Evolutionary conservation across 108 stramenopile genomes (phyloP).

Genomic region (Asterionellopsis glacialis): DNA sequence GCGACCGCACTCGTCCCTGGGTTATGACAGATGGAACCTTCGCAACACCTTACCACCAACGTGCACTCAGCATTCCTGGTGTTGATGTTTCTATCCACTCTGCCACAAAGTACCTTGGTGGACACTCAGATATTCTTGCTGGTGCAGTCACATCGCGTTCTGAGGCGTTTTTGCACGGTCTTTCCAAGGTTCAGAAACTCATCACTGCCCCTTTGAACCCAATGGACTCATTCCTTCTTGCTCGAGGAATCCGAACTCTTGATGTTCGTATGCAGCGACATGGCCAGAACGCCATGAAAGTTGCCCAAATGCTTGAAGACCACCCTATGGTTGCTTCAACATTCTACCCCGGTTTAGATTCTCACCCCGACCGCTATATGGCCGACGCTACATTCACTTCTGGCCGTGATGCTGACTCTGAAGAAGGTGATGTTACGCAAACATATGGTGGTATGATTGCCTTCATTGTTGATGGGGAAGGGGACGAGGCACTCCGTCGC

Average conservation of each 20-base stretch:
- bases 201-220: slow-evolving; percentile 76
- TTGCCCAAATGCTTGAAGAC: slow-evolving; percentile 46
- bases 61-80: slow-evolving; percentile 50
- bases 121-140: slow-evolving; percentile 83
- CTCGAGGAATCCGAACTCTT: slow-evolving; percentile 80
- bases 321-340: slow-evolving; percentile 41
- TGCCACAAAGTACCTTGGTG: slow-evolving; percentile 87
- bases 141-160: slow-evolving; percentile 64
- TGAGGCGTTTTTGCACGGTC: slow-evolving; percentile 19
- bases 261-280: slow-evolving; percentile 69
- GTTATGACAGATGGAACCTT: slow-evolving; percentile 82
- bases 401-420: slow-evolving; percentile 47
- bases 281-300: slow-evolving; percentile 47
- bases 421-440: slow-evolving; percentile 19
- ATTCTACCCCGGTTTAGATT: slow-evolving; percentile 86
- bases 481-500: slow-evolving; percentile 40
- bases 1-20: slow-evolving; percentile 23
- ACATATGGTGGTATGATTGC: slow-evolving; percentile 70
- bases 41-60: slow-evolving; percentile 68
- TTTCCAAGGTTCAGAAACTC: slow-evolving; percentile 41
- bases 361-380: slow-evolving; percentile 58
- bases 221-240: slow-evolving; percentile 77
- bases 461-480: slow-evolving; percentile 57
- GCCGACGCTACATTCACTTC: slow-evolving; percentile 31
- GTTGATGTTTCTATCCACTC: slow-evolving; percentile 79